Base-by-base conservation (phyloP, 306 rosid genomes). In the Hippophae rhamnoides region DNA sequence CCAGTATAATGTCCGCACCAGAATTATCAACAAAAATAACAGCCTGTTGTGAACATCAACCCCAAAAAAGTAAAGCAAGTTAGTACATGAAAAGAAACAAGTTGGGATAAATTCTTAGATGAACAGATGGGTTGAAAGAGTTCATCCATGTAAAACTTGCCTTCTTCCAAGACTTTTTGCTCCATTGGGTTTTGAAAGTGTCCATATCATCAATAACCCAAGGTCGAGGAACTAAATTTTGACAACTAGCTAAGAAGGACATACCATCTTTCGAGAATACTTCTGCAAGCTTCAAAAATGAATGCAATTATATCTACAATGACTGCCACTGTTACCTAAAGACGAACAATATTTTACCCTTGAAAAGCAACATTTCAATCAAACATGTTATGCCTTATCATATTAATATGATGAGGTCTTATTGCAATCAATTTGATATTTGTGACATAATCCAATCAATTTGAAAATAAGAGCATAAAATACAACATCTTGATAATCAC, bases 181-280 rank as follows among this genome's bases (percentile, higher is more conserved):
- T 77, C 99, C 96, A 92, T 77, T 72, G 82, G 71, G 62, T 7
- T 76, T 80, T 85, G 82, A 92, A 92, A 40, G 72, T 14, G 62
- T 88, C 99, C 57, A 92, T 78, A 74, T 92, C 93, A 82, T 92
- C 99, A 70, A 88, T 80, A 50, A 92, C 93, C 96, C 99, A 92
- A 68, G 99, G 99, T 46, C 99, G 88, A 68, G 96, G 84, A 26
- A 82, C 96, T 6, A 92, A 87, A 73, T 85, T 92, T 77, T 92
- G 95, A 72, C 84, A 85, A 71, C 85, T 92, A 60, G 93, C 89
- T 52, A 85, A 73, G 80, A 92, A 92, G 70, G 99, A 92, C 93
- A 92, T 80, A 38, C 95, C 99, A 64, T 88, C 99, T 78, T 57
- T 81, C 45, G 96, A 86, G 81, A 81, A 92, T 62, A 86, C 85